Base-by-base conservation (phyloP, 495 filamentous ascomycete genomes). In the Penicillium maclennaniae region DNA sequence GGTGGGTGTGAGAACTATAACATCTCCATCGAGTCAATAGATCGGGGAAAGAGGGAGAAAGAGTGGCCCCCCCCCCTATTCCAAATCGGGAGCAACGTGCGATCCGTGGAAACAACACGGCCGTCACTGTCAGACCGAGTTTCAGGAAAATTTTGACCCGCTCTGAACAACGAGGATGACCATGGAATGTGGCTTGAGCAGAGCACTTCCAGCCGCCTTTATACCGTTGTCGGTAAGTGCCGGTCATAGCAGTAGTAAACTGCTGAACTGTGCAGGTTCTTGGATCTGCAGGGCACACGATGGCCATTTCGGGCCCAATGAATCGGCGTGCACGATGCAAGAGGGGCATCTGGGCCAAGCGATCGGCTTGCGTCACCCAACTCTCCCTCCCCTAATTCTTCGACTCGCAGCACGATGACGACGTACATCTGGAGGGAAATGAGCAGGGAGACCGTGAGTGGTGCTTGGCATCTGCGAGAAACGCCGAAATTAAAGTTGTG, bases 351-450 rank as follows among this genome's bases (percentile, higher is more conserved):
- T 20, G 23, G 23, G 31, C 31, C 31, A 34, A 63, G 58, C 52
- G 49, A 59, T 64, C 58, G 55, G 55, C 61, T 64, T 64, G 61
- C 61, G 61, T 64, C 58, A 63, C 60, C 50, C 41, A 26, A 7
- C 47, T 40, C 45, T 7, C 25, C 41, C 47, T 40, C 45, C 14
- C 25, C 41, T 8, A 7, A 36, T 34, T 14, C 9, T 14, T 34
- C 9, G 1, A 34, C 31, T 34, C 10, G 31, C 31, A 34, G 31
- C 31, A 34, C 50, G 40, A 59, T 55, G 56, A 59, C 52, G 52
- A 59, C 52, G 53, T 55, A 52, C 53, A 55, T 56, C 31, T 14
- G 31, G 31, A 31, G 27, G 28, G 10, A 34, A 34, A 14, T 34
- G 49, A 49, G 23, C 34, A 41, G 37, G 17, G 36, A 25, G 47